These are phyloP conservation scores for Botrytis galanthina DNA, from an alignment of 2,329 filamentous ascomycete genomes.

Conservation along the genomic window DNA sequence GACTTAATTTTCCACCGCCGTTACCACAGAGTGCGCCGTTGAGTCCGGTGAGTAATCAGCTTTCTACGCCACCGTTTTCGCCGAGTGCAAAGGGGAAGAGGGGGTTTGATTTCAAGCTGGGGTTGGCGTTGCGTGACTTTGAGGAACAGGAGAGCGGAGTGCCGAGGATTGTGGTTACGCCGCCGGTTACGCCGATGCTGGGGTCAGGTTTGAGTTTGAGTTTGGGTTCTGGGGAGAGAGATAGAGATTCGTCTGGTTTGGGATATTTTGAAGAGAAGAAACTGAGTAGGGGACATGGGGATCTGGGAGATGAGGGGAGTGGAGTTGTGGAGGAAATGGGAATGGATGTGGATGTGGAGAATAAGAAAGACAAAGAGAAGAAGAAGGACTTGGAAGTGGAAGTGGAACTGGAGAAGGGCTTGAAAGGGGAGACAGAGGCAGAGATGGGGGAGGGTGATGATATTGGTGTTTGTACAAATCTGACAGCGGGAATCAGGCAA, in stretches of 20 bases:
- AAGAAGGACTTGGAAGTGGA: too few species aligned
- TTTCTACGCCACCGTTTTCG: not conserved
- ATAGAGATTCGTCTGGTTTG: not conserved
- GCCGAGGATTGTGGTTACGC: not conserved
- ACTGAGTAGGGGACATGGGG: not conserved
- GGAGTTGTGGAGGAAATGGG: not conserved
- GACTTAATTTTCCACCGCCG: not conserved
- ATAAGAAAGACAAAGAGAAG: too few species aligned
- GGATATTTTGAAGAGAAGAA: not conserved
- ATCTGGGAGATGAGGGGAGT: not conserved
- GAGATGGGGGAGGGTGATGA: rapidly evolving
- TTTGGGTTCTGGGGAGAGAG: not conserved
- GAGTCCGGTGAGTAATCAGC: not conserved
- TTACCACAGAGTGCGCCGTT: not conserved
- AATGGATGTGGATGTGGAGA: not conserved
- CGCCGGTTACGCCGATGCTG: not conserved
- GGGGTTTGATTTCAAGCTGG: not conserved
- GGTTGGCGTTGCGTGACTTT: not conserved
- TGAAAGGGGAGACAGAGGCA: too few species aligned
- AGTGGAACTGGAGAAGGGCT: too few species aligned
- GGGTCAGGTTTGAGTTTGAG: not conserved
- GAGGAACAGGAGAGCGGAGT: not conserved
- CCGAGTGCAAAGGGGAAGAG: too few species aligned
- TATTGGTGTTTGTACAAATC: not conserved
- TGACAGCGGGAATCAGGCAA: not conserved